Evolutionary conservation across 768 basidiomycete genomes (phyloP).

Genomic region (Podaxis mareebaensis): DNA sequence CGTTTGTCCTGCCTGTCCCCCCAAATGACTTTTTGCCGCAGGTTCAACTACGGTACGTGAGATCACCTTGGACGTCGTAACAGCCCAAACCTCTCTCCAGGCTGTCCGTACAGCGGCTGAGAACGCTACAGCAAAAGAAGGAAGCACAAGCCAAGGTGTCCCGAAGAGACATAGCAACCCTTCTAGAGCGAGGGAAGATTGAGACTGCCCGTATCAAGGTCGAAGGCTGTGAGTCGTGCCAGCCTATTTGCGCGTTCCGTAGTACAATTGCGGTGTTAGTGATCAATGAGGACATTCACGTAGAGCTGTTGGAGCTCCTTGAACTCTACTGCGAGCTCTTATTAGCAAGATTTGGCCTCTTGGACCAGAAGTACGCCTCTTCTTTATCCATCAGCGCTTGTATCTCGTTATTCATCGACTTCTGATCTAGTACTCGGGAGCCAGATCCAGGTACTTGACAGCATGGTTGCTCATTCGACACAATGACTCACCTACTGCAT

Average conservation of each 20-base stretch:
- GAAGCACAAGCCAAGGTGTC: slow-evolving; percentile 72
- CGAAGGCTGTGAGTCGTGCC: slow-evolving; percentile 65
- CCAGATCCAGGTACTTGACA: slow-evolving; percentile 72
- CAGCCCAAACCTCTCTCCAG: slow-evolving; percentile 34
- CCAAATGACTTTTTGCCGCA: slow-evolving; percentile 17
- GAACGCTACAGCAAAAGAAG: slow-evolving; percentile 91
- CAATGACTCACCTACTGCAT: background rate
- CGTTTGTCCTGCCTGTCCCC: background rate
- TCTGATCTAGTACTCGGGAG: slow-evolving; percentile 58
- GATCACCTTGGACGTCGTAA: slow-evolving; percentile 1
- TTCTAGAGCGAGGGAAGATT: slow-evolving; percentile 76
- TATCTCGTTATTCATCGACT: slow-evolving; percentile 18
- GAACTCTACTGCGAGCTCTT: slow-evolving; percentile 96
- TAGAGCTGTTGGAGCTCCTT: slow-evolving; percentile 88
- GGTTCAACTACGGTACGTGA: slow-evolving; percentile 45
- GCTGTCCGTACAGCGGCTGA: slow-evolving; percentile 80
- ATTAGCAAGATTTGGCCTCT: slow-evolving; percentile 85
- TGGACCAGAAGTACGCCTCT: slow-evolving; percentile 78
- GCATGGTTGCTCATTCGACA: background rate
- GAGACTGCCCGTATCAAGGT: slow-evolving; percentile 87
- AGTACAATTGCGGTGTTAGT: slow-evolving; percentile 38
- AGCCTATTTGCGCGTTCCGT: slow-evolving; percentile 20
- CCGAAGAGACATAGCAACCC: slow-evolving; percentile 77
- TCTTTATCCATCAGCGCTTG: slow-evolving; percentile 10
- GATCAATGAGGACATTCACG: slow-evolving; percentile 81